These are phyloP conservation scores for Stachybotrys echinatus DNA, from an alignment of 2,329 filamentous ascomycete species.

Conservation along the genomic window DNA sequence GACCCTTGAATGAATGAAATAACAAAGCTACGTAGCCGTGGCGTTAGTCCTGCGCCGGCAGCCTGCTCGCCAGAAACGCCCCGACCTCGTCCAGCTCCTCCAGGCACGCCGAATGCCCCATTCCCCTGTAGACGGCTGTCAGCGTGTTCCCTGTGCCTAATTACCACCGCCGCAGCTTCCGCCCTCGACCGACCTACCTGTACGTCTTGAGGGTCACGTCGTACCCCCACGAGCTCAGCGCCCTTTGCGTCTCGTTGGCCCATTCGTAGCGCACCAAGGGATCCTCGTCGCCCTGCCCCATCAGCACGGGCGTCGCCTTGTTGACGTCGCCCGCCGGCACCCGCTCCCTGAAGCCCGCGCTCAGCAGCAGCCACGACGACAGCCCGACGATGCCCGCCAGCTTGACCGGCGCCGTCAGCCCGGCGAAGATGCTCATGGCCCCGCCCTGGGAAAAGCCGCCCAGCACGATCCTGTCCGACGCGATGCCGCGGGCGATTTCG, in stretches of 20 bases:
- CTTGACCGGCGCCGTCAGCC: slow-evolving; percentile 64
- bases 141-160: neutral
- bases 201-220: slow-evolving; percentile 74
- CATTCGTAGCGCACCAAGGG: slow-evolving; percentile 49
- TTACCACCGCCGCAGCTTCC: too few relatives aligned
- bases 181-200: too few relatives aligned
- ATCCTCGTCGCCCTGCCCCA: slow-evolving; percentile 75
- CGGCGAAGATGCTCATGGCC: slow-evolving; percentile 75
- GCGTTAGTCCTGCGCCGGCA: slow-evolving; percentile 26
- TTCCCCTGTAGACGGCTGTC: slow-evolving; percentile 39
- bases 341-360: slow-evolving; percentile 33
- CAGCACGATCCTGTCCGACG: slow-evolving; percentile 73
- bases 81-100: slow-evolving; percentile 82
- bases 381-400: slow-evolving; percentile 80
- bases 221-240: slow-evolving; percentile 43
- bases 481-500: slow-evolving; percentile 75
- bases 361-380: slow-evolving; percentile 74
- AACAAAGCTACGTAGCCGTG: too few relatives aligned
- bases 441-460: slow-evolving; percentile 83
- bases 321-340: slow-evolving; percentile 31
- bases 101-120: slow-evolving; percentile 71
- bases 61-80: slow-evolving; percentile 40
- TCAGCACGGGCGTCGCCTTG: slow-evolving; percentile 71
- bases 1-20: too few relatives aligned
- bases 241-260: slow-evolving; percentile 8